Evolutionary conservation across 495 filamentous ascomycete genomes (phyloP), one percentile per base, ranked within the genome.

Genomic region (Tirmania nivea): DNA sequence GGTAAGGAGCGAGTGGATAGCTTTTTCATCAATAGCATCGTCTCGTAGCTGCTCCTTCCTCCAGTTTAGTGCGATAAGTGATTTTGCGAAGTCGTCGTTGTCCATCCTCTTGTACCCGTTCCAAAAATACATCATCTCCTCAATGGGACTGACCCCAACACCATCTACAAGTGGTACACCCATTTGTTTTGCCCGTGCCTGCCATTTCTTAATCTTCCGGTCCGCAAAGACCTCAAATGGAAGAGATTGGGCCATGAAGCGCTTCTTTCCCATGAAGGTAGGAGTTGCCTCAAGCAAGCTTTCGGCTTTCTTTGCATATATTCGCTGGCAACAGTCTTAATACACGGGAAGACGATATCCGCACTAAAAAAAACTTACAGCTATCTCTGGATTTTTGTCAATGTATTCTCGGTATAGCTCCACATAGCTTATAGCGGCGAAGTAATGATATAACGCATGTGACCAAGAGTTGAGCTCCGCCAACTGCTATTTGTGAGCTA

Each of bases 51-150:
- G 66, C 42, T 72, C 69, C 11, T 80, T 70, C 34, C 72, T 73
- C 84, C 85, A 94, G 5, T 74, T 69, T 7, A 95, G 66, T 10
- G 71, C 70, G 8, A 63, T 62, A 16, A 87, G 60, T 2, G 80
- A 84, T 31, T 71, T 69, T 48, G 84, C 73, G 14, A 94, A 69
- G 55, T 84, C 75, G 2, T 67, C 65, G 7, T 66, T 56, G 19
- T 71, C 70, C 84, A 94, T 90, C 42, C 86, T 78, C 67, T 83
- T 92, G 45, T 70, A 70, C 1, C 82, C 82, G 56, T 76, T 86
- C 90, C 90, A 97, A 60, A 96, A 78, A 65, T 89, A 94, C n/a
- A 83, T 78, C 86, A 97, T 94, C 69, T 97, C 90, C 61, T 86
- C 78, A 2, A 84, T 65, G 0, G 90, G 92, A 57, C 80, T 82